A percentile compares a stretch with the other conserved stretches of the same genome.
Evolutionary conservation across 2,329 filamentous ascomycete species (phyloP).

Genomic region (Pseudogymnoascus sp.): DNA sequence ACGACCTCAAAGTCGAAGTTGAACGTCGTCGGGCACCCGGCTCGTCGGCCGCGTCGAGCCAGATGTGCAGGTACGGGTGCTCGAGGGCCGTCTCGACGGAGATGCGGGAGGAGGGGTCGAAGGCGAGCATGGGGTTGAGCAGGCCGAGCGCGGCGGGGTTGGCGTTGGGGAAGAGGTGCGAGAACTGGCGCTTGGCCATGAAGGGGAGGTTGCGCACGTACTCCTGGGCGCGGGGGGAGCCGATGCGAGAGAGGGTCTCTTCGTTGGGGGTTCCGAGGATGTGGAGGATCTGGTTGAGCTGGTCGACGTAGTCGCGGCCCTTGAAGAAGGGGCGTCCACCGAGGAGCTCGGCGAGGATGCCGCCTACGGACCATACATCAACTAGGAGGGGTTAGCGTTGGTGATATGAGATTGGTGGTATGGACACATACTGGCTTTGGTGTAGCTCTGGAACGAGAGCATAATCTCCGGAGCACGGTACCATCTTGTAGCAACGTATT

Average conservation of each 20-base stretch:
- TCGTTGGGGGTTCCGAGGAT: slow-evolving; percentile 96
- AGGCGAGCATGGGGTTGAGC: slow-evolving; percentile 93
- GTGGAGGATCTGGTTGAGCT: slow-evolving; percentile 98
- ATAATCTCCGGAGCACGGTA: slow-evolving; percentile 98
- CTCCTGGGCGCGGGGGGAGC: slow-evolving; percentile 91
- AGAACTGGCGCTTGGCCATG: slow-evolving; percentile 92
- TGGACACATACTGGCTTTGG: slow-evolving; percentile 86
- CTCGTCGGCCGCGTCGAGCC: slow-evolving; percentile 97
- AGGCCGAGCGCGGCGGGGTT: slow-evolving; percentile 95
- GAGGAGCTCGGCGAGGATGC: slow-evolving; percentile 91
- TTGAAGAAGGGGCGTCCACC: slow-evolving; percentile 98
- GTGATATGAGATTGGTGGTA: slow-evolving; percentile 11
- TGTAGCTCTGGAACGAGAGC: slow-evolving; percentile 99
- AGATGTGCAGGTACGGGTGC: slow-evolving; percentile 94
- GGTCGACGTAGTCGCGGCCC: slow-evolving; percentile 97
- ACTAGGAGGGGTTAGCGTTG: slow-evolving; percentile 55
- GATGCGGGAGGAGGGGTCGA: slow-evolving; percentile 89
- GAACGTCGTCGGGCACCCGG: slow-evolving; percentile 90
- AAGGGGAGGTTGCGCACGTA: slow-evolving; percentile 94
- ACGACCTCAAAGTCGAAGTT: slow-evolving; percentile 99
- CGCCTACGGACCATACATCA: slow-evolving; percentile 98
- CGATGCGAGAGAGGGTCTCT: slow-evolving; percentile 87
- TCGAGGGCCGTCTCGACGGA: slow-evolving; percentile 92
- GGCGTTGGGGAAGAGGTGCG: slow-evolving; percentile 81
- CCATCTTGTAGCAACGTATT: slow-evolving; percentile 98